These are phyloP conservation scores for Trichomonas vaginalis DNA, from an alignment of 208 protist genomes.

Conservation along the genomic window DNA sequence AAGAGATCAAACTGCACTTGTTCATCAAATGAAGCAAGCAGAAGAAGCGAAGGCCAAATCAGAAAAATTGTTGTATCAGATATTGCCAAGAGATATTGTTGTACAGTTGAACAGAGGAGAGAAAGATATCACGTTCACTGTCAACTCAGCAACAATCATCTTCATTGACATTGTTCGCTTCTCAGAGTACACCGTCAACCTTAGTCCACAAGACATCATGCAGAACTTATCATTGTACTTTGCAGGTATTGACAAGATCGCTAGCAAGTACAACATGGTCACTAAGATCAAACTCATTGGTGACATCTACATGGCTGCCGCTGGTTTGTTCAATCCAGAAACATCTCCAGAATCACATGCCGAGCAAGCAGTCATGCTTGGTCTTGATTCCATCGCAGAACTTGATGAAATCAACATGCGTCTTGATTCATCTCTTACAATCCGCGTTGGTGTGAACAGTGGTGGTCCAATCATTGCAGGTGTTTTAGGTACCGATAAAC, in stretches of 20 bases:
- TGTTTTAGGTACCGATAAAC: not conserved
- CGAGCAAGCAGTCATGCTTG: not conserved
- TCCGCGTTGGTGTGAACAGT: not conserved
- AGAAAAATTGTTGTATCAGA: not conserved
- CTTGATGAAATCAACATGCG: not conserved
- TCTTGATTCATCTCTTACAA: not conserved
- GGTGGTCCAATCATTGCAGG: not conserved
- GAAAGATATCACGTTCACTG: slow-evolving; percentile 6
- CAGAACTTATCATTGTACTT: not conserved
- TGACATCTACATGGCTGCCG: not conserved
- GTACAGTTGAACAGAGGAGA: not conserved
- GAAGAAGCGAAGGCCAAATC: not conserved
- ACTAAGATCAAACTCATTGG: not conserved
- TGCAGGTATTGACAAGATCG: not conserved
- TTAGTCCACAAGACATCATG: not conserved
- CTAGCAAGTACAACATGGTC: not conserved
- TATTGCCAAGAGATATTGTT: not conserved
- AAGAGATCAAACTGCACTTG: not conserved
- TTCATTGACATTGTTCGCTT: slow-evolving; percentile 3
- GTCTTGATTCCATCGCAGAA: not conserved
- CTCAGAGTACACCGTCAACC: not conserved
- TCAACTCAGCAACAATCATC: not conserved
- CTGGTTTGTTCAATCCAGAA: not conserved
- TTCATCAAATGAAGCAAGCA: not conserved
- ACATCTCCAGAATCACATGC: not conserved